Evolutionary conservation across 2,329 filamentous ascomycete genomes (phyloP).

Genomic region (Scedosporium minutisporum): DNA sequence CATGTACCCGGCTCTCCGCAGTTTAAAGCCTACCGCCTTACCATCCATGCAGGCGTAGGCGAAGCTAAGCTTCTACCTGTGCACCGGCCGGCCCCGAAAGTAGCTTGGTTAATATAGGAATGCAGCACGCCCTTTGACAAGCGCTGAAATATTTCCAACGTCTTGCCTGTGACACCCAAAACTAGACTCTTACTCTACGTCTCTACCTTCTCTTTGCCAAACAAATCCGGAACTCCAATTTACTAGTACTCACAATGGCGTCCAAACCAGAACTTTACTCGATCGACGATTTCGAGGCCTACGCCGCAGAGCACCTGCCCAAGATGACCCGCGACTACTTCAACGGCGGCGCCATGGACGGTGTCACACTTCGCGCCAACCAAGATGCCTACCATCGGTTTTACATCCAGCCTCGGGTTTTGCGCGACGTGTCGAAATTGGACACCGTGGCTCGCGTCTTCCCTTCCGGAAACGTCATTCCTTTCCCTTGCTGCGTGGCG

Average conservation of each 20-base stretch:
- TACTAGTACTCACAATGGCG: not conserved
- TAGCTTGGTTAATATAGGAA: too few species aligned
- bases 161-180: too few species aligned
- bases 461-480: constrained; percentile 19
- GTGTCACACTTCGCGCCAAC: constrained; percentile 44
- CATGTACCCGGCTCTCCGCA: not conserved
- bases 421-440: constrained; percentile 15
- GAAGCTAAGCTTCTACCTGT: too few species aligned
- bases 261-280: constrained; percentile 9
- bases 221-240: not conserved
- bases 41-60: too few species aligned
- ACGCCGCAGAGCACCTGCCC: constrained; percentile 26
- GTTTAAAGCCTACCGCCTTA: too few species aligned
- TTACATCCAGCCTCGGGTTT: constrained; percentile 29
- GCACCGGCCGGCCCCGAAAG: too few species aligned
- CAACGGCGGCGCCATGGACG: constrained; percentile 47
- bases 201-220: too few species aligned
- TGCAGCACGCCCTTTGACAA: not conserved
- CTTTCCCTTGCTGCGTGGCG: constrained; percentile 41
- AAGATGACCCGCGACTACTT: constrained; percentile 40
- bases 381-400: constrained; percentile 40
- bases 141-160: not conserved
- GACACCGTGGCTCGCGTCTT: constrained; percentile 14
- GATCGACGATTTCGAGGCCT: constrained; percentile 26
- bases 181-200: too few species aligned